Conservation (phyloP, 495 filamentous ascomycete species). For the Cercophora sp. region DNA sequence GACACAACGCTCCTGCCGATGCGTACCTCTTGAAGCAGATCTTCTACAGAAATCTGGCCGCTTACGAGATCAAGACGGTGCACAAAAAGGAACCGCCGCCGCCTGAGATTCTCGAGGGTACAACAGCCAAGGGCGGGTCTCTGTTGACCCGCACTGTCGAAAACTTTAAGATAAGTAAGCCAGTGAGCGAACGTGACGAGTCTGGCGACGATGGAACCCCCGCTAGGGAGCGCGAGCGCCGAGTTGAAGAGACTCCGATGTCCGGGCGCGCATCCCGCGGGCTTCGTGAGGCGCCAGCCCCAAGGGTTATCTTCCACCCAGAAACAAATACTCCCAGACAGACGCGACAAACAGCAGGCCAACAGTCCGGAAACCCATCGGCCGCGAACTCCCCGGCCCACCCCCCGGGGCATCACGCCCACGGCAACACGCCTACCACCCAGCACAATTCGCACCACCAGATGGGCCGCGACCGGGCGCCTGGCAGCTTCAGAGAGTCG, state of each 20-base stretch:
- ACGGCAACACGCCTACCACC: slow-evolving; percentile 17
- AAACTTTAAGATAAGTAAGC: slow-evolving; percentile 59
- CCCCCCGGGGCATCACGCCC: slow-evolving; percentile 25
- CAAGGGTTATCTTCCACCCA: slow-evolving; percentile 76
- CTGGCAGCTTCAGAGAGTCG: neutral
- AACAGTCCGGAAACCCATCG: slow-evolving; percentile 27
- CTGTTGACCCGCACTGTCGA: slow-evolving; percentile 72
- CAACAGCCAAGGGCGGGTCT: slow-evolving; percentile 69
- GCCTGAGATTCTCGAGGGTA: slow-evolving; percentile 73
- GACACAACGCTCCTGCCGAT: slow-evolving; percentile 62
- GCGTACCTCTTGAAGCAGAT: slow-evolving; percentile 74
- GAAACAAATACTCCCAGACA: slow-evolving; percentile 60
- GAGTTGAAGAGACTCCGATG: slow-evolving; percentile 56
- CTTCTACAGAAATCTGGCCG: slow-evolving; percentile 79
- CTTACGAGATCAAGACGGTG: slow-evolving; percentile 72
- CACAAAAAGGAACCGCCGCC: slow-evolving; percentile 73
- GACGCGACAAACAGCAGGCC: slow-evolving; percentile 51
- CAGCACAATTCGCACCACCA: slow-evolving; percentile 23
- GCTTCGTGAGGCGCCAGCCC: slow-evolving; percentile 73
- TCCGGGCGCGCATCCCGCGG: slow-evolving; percentile 59
- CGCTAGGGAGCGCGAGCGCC: slow-evolving; percentile 57
- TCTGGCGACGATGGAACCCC: slow-evolving; percentile 62
- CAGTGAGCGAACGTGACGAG: slow-evolving; percentile 45
- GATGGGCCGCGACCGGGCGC: slow-evolving; percentile 19
- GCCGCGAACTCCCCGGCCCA: slow-evolving; percentile 28